Percentiles rank a stretch among this genome's conserved stretches.
Conservation (phyloP, 2,329 filamentous ascomycete genomes). For the Trichoderma sp. region DNA sequence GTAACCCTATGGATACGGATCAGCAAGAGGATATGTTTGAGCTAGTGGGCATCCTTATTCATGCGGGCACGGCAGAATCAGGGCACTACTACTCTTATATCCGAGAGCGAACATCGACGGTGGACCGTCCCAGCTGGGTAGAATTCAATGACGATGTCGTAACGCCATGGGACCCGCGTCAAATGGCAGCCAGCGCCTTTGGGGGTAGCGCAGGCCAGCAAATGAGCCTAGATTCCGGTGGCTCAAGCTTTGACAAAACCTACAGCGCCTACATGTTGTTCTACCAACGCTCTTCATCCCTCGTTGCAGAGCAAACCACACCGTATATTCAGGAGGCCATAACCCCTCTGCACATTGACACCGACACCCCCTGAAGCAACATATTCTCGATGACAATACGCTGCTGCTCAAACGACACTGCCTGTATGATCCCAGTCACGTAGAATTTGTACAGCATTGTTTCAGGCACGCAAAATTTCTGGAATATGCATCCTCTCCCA, state of each 20-base stretch:
- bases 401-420: constrained; percentile 74
- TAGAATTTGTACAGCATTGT: constrained; percentile 64
- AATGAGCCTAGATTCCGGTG: constrained; percentile 46
- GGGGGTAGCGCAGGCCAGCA: constrained; percentile 64
- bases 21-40: constrained; percentile 78
- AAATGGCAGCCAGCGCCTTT: constrained; percentile 77
- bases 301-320: constrained; percentile 54
- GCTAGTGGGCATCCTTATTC: constrained; percentile 91
- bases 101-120: constrained; percentile 68
- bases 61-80: constrained; percentile 88
- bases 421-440: constrained; percentile 72
- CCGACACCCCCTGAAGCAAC: constrained; percentile 52
- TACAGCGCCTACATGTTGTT: constrained; percentile 98
- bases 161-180: constrained; percentile 68
- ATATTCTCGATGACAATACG: constrained; percentile 73
- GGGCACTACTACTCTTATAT: constrained; percentile 98
- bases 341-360: constrained; percentile 43
- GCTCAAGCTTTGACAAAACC: constrained; percentile 62
- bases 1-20: constrained; percentile 54
- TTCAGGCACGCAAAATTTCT: constrained; percentile 58
- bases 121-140: constrained; percentile 64
- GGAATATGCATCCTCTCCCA: constrained; percentile 32
- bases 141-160: constrained; percentile 95
- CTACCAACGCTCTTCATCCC: constrained; percentile 77
- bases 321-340: constrained; percentile 31